Percentiles rank a stretch among this genome's conserved stretches.
Evolutionary conservation across 805 yeast species (phyloP).

Genomic region (Candida insectorum): DNA sequence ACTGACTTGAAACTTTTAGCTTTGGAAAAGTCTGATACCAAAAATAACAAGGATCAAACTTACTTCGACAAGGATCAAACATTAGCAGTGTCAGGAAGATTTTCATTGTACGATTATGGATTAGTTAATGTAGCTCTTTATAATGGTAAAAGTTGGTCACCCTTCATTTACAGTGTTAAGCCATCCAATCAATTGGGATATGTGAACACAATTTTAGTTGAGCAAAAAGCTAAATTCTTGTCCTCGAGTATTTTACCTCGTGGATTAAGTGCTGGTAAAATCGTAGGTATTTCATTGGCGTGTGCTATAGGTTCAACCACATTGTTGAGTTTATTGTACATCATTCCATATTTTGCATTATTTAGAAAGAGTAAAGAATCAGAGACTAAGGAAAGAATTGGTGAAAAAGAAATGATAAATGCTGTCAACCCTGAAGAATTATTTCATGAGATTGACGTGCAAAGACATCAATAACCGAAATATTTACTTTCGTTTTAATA

Average conservation of each 20-base stretch:
- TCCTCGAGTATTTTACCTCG: slow-evolving; percentile 31
- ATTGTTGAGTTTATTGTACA: slow-evolving; percentile 36
- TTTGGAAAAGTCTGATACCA: slow-evolving; percentile 17
- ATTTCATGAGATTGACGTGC: slow-evolving; percentile 43
- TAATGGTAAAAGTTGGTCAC: slow-evolving; percentile 67
- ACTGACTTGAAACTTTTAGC: slow-evolving; percentile 45
- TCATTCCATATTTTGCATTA: slow-evolving; percentile 36
- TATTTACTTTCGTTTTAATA: background rate
- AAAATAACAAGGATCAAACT: slow-evolving; percentile 23
- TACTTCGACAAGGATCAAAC: slow-evolving; percentile 44
- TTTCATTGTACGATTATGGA: slow-evolving; percentile 51
- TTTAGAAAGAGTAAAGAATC: slow-evolving; percentile 25
- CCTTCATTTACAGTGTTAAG: slow-evolving; percentile 42
- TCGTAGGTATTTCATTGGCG: slow-evolving; percentile 44
- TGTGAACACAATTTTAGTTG: slow-evolving; percentile 28
- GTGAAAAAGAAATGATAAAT: slow-evolving; percentile 43
- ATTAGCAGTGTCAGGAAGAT: slow-evolving; percentile 56
- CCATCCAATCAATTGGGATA: slow-evolving; percentile 20
- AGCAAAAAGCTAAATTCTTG: slow-evolving; percentile 31
- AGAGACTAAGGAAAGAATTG: slow-evolving; percentile 29
- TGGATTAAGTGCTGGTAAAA: slow-evolving; percentile 36
- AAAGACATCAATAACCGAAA: slow-evolving; percentile 21
- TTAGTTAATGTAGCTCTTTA: slow-evolving; percentile 57
- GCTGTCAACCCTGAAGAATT: slow-evolving; percentile 43
- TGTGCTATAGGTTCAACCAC: slow-evolving; percentile 44